phyloP scores from a whole-genome alignment of 495 filamentous ascomycete genomes.

The Aspergillus taichungensis region DNA sequence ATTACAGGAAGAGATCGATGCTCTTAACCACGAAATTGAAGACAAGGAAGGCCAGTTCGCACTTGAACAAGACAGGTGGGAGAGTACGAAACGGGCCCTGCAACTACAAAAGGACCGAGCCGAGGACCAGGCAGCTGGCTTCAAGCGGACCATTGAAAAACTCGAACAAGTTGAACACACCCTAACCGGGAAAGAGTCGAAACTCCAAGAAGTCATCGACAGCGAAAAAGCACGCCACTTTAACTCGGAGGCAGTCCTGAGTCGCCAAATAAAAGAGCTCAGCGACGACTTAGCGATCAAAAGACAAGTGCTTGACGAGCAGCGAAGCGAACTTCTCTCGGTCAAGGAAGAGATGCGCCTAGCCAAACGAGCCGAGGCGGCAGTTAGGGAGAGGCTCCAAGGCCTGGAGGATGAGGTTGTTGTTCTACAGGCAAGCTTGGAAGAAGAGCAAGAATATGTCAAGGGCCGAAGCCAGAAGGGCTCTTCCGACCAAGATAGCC shows the following conservation, averaged over 20 bases:
- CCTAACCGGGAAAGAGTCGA: slow-evolving; percentile 53
- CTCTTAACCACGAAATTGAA: slow-evolving; percentile 61
- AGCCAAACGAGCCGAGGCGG: slow-evolving; percentile 53
- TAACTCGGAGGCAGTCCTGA: slow-evolving; percentile 46
- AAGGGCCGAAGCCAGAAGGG: slow-evolving; percentile 43
- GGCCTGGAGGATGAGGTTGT: slow-evolving; percentile 76
- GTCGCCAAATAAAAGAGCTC: slow-evolving; percentile 48
- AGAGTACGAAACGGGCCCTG: slow-evolving; percentile 52
- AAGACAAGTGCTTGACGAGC: slow-evolving; percentile 43
- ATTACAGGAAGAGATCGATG: slow-evolving; percentile 57
- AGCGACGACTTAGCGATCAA: slow-evolving; percentile 48
- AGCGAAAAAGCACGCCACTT: slow-evolving; percentile 50
- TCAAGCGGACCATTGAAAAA: slow-evolving; percentile 63
- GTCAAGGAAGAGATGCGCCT: slow-evolving; percentile 61
- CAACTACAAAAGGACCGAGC: slow-evolving; percentile 57
- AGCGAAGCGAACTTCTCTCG: slow-evolving; percentile 48
- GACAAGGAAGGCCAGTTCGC: slow-evolving; percentile 64
- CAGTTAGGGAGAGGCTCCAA: slow-evolving; percentile 57
- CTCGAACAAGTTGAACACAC: slow-evolving; percentile 60
- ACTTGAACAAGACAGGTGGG: slow-evolving; percentile 63
- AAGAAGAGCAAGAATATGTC: slow-evolving; percentile 63
- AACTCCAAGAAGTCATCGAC: slow-evolving; percentile 54
- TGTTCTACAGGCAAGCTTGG: slow-evolving; percentile 61
- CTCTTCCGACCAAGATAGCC: slow-evolving; percentile 37
- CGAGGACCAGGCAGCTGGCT: slow-evolving; percentile 59